Conservation (phyloP, 495 filamentous ascomycete genomes). For the Penicillium robsamsonii region DNA sequence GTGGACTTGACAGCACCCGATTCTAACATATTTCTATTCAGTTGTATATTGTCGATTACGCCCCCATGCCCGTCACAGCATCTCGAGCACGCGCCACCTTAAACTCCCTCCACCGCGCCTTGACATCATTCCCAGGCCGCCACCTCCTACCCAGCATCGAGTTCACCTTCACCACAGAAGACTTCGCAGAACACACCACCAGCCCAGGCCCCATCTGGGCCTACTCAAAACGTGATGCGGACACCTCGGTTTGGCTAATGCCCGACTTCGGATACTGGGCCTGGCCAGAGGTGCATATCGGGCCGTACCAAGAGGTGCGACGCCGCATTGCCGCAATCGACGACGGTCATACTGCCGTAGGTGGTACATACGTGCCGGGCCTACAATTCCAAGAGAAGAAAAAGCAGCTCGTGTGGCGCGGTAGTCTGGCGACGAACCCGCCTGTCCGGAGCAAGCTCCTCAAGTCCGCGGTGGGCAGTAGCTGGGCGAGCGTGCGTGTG, state of each 20-base stretch:
- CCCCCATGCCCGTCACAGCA: conserved; percentile 31
- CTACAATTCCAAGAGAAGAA: conserved; percentile 51
- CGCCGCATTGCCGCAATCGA: conserved; percentile 39
- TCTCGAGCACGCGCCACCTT: conserved; percentile 42
- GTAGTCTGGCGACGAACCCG: conserved; percentile 42
- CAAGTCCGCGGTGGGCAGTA: conserved; percentile 38
- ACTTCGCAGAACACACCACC: conserved; percentile 34
- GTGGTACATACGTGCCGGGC: conserved; percentile 18
- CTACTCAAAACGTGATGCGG: conserved; percentile 45
- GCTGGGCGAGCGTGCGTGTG: conserved; percentile 53
- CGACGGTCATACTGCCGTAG: conserved; percentile 22
- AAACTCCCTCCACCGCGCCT: conserved; percentile 39
- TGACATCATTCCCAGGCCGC: conserved; percentile 43
- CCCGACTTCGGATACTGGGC: conserved; percentile 80
- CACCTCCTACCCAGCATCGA: conserved; percentile 58
- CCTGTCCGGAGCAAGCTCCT: conserved; percentile 47
- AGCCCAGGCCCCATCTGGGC: conserved; percentile 47
- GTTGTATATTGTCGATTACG: conserved; percentile 43
- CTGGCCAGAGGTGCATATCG: conserved; percentile 62
- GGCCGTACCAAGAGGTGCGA: conserved; percentile 54
- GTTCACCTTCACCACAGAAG: conserved; percentile 55
- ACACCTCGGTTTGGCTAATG: conserved; percentile 62
- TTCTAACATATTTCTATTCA: conserved; percentile 13
- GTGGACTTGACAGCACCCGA: neutral
- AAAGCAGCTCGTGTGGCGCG: conserved; percentile 68